phyloP scores from a whole-genome alignment of 306 rosid genomes.

The Mucuna pruriens region DNA sequence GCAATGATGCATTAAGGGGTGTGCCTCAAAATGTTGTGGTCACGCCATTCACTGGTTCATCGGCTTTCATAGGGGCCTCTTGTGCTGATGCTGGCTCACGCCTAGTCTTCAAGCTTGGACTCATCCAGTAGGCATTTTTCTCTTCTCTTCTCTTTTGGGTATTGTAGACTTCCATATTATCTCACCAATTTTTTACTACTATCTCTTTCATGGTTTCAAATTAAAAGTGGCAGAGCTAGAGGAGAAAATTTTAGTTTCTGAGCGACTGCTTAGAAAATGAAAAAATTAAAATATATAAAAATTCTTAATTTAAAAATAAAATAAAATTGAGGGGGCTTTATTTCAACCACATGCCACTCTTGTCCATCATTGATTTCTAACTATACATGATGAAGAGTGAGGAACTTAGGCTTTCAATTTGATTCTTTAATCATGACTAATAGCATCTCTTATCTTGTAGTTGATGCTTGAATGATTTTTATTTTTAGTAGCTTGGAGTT shows the following conservation, averaged over 20 bases:
- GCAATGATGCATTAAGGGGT: slow-evolving; percentile 11
- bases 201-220: no score
- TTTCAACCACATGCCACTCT: no score
- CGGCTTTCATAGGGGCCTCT: slow-evolving; percentile 13
- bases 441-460: background rate
- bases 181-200: background rate
- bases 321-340: no score
- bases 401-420: background rate
- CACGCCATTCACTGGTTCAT: slow-evolving; percentile 1
- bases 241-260: no score
- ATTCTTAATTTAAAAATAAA: no score
- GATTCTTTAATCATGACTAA: background rate
- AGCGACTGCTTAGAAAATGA: no score
- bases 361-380: background rate
- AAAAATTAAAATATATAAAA: no score
- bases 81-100: slow-evolving; percentile 12
- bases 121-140: slow-evolving; percentile 10
- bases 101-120: slow-evolving; percentile 29
- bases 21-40: slow-evolving; percentile 28
- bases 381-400: background rate
- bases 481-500: background rate
- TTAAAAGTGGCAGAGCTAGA: no score
- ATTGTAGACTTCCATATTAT: background rate
- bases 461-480: background rate
- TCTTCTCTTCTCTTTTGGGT: background rate